Evolutionary conservation across 352 stramenopile genomes (phyloP).

Genomic region (Phytophthora pluvialis): DNA sequence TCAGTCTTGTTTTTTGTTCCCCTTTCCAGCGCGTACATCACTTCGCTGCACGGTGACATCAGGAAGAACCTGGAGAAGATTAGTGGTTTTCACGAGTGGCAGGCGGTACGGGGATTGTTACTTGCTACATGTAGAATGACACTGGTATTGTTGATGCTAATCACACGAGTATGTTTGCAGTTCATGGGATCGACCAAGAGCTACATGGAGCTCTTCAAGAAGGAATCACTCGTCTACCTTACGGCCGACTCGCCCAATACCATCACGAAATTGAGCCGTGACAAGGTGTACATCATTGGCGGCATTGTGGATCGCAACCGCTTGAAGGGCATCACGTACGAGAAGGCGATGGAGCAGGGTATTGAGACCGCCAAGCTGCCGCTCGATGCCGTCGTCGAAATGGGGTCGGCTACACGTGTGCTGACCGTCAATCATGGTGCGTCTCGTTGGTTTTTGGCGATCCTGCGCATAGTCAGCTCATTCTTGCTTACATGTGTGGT

Average conservation of each 20-base stretch:
- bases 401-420: slow-evolving; percentile 76
- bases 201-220: slow-evolving; percentile 82
- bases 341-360: slow-evolving; percentile 90
- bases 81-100: slow-evolving; percentile 88
- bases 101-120: slow-evolving; percentile 43
- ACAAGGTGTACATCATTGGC: slow-evolving; percentile 96
- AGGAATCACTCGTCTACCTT: slow-evolving; percentile 93
- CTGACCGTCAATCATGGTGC: slow-evolving; percentile 91
- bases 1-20: neutral
- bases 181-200: slow-evolving; percentile 62
- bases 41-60: slow-evolving; percentile 76
- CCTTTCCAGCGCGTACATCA: slow-evolving; percentile 59
- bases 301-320: slow-evolving; percentile 98
- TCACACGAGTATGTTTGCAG: slow-evolving; percentile 27
- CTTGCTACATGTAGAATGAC: neutral
- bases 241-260: slow-evolving; percentile 94
- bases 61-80: slow-evolving; percentile 90
- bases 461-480: neutral
- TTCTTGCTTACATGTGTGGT: slow-evolving; percentile 2
- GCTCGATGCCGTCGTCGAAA: slow-evolving; percentile 85
- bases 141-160: neutral
- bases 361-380: slow-evolving; percentile 93
- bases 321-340: slow-evolving; percentile 93
- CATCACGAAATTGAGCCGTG: slow-evolving; percentile 84
- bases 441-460: slow-evolving; percentile 2